Conservation (phyloP, 78 protist species). For the Dictyostelium capitatum region DNA sequence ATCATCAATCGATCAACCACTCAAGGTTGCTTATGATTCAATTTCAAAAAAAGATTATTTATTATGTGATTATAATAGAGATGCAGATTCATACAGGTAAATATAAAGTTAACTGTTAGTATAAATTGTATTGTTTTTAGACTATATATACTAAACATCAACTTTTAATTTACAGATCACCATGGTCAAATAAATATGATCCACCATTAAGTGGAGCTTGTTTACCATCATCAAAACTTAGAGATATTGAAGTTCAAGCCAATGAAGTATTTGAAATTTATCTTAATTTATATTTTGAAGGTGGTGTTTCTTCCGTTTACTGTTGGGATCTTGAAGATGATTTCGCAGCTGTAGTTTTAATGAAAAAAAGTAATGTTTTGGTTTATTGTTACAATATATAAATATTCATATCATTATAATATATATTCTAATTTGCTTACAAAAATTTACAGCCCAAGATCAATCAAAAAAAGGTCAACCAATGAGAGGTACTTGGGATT, state of each 20-base stretch:
- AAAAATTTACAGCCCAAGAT: conserved; percentile 82
- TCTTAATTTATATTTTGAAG: conserved; percentile 94
- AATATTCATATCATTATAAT: conserved; percentile 3
- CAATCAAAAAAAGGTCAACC: conserved; percentile 86
- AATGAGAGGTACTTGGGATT: conserved; percentile 96
- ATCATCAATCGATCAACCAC: conserved; percentile 96
- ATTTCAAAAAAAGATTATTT: conserved; percentile 88
- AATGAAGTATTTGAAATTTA: conserved; percentile 95
- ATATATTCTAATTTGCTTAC: no score
- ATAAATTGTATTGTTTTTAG: not conserved
- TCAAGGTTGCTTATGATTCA: conserved; percentile 90
- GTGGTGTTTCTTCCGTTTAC: conserved; percentile 95
- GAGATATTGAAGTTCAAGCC: conserved; percentile 92
- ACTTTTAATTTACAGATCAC: conserved; percentile 87
- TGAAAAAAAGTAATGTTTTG: conserved; percentile 90
- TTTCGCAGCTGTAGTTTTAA: conserved; percentile 93
- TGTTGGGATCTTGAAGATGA: conserved; percentile 96
- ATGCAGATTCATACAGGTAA: conserved; percentile 98
- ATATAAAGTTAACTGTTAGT: no score
- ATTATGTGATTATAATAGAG: conserved; percentile 98
- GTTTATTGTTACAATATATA: not conserved
- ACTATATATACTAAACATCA: not conserved
- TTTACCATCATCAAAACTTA: conserved; percentile 89
- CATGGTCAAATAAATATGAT: conserved; percentile 97
- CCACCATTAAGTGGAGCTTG: conserved; percentile 95